Conservation (phyloP, 805 yeast species). For the Blastobotrys peoriensis region DNA sequence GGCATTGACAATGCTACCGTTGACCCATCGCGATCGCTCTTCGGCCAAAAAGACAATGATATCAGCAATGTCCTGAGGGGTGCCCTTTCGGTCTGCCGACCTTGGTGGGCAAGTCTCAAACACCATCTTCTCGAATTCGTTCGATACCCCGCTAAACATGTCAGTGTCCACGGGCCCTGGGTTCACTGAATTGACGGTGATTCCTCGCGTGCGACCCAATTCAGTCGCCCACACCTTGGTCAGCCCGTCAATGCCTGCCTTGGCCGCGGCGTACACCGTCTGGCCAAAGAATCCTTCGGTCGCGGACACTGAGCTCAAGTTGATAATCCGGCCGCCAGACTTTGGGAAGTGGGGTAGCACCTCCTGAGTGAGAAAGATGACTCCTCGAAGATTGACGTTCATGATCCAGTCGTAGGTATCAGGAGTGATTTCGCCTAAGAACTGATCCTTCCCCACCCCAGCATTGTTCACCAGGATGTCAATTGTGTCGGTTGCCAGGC, state of each 20-base stretch:
- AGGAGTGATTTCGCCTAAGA: background rate
- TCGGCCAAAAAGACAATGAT: conserved; percentile 12
- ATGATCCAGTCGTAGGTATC: conserved; percentile 31
- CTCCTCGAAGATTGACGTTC: conserved; percentile 37
- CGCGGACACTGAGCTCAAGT: conserved; percentile 38
- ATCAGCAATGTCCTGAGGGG: conserved; percentile 13
- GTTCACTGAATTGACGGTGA: conserved; percentile 43
- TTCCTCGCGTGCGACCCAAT: conserved; percentile 37
- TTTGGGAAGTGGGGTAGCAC: conserved; percentile 33
- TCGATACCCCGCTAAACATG: background rate
- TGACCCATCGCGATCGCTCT: conserved; percentile 17
- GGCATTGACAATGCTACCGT: conserved; percentile 14
- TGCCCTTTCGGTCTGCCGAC: conserved; percentile 6
- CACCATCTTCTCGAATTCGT: background rate
- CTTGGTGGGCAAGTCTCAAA: conserved; percentile 2
- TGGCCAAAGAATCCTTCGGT: conserved; percentile 35
- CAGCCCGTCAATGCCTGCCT: conserved; percentile 36
- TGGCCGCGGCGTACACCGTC: conserved; percentile 37
- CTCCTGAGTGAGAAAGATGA: conserved; percentile 33
- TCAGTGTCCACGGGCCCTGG: conserved; percentile 39
- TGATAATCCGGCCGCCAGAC: conserved; percentile 36
- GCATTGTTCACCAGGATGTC: conserved; percentile 42
- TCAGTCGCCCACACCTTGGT: conserved; percentile 39
- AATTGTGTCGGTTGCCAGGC: conserved; percentile 15
- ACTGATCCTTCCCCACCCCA: conserved; percentile 35